phyloP scores from a whole-genome alignment of 2,329 filamentous ascomycete genomes.

The Colletotrichum higginsianum region DNA sequence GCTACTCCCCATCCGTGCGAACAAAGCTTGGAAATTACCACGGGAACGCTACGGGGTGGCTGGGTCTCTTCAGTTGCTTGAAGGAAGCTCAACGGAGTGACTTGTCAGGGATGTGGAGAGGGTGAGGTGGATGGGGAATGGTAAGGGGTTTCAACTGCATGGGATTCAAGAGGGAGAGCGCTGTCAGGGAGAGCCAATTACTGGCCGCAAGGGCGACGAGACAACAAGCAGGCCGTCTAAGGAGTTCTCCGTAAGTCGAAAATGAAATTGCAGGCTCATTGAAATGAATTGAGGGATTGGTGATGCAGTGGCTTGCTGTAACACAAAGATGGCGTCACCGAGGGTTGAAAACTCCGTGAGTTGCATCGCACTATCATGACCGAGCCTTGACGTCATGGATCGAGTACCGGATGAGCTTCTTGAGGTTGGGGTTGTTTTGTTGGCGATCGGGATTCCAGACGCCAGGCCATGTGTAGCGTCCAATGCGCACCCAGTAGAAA shows the following conservation, averaged over 20 bases:
- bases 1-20: neutral
- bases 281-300: constrained; percentile 15
- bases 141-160: too few relatives aligned
- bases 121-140: neutral
- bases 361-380: constrained; percentile 31
- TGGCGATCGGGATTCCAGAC: constrained; percentile 26
- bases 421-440: constrained; percentile 5
- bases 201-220: neutral
- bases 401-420: constrained; percentile 5
- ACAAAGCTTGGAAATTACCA: neutral
- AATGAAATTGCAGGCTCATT: constrained; percentile 17
- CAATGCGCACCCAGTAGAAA: neutral
- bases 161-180: neutral
- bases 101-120: neutral
- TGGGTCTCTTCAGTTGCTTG: neutral
- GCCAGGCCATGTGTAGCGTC: constrained; percentile 2
- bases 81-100: neutral
- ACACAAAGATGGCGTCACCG: constrained; percentile 39
- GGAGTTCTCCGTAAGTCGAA: neutral
- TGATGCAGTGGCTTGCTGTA: constrained; percentile 40
- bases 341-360: constrained; percentile 11
- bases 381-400: constrained; percentile 40
- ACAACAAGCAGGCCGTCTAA: constrained; percentile 8
- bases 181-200: neutral
- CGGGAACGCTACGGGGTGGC: neutral